phyloP scores from a whole-genome alignment of 257 asterid genomes.

The Solanum habrochaites region DNA sequence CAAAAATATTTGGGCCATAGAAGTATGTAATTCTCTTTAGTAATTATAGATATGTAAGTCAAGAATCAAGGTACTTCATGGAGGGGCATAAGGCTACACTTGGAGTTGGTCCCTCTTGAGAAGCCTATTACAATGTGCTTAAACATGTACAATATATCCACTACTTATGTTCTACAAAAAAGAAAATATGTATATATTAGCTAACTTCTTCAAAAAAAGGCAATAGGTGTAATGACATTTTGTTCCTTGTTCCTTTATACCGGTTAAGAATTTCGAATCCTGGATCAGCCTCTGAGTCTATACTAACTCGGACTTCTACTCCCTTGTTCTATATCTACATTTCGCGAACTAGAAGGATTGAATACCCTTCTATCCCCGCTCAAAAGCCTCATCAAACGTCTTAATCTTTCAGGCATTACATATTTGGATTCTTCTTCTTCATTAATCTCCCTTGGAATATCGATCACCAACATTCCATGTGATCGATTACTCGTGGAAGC shows the following conservation, averaged over 20 bases:
- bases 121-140: not conserved
- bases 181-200: not conserved
- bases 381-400: slow-evolving; percentile 10
- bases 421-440: not conserved
- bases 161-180: not conserved
- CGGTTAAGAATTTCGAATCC: not conserved
- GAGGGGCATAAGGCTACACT: not conserved
- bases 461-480: not conserved
- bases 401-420: slow-evolving; percentile 2
- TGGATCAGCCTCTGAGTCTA: not conserved
- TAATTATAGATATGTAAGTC: not conserved
- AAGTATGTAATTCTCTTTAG: not conserved
- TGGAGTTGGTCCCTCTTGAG: not conserved
- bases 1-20: not conserved
- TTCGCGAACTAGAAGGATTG: not conserved
- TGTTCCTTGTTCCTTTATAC: not conserved
- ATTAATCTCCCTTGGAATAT: not conserved
- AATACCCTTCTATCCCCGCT: slow-evolving; percentile 1
- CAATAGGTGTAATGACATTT: not conserved
- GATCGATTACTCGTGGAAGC: not conserved
- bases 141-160: not conserved
- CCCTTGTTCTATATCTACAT: slow-evolving; percentile 5
- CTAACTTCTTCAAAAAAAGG: not conserved
- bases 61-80: not conserved
- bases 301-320: not conserved